Evolutionary conservation across 2,329 filamentous ascomycete genomes (phyloP).

Genomic region (Clarireedia sp.): DNA sequence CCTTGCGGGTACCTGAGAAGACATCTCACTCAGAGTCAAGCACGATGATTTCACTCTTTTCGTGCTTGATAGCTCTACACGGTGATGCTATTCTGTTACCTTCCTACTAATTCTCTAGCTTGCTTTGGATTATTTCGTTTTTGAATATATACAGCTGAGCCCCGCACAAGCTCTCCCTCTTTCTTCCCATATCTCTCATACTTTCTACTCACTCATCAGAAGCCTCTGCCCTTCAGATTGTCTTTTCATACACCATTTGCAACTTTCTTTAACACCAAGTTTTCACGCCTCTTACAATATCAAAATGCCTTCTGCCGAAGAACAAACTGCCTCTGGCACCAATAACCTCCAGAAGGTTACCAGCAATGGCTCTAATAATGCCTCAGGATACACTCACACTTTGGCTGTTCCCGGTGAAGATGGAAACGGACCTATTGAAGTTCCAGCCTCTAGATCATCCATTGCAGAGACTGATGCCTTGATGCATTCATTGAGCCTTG

Average conservation of each 20-base stretch:
- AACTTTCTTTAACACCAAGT: not conserved
- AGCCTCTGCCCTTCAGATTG: not conserved
- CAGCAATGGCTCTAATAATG: conserved; percentile 15
- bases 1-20: too few species aligned
- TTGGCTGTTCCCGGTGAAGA: conserved; percentile 4
- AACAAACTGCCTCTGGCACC: conserved; percentile 15
- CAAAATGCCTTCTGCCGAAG: conserved; percentile 47
- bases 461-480: conserved; percentile 60
- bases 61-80: conserved; percentile 4
- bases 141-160: conserved; percentile 24
- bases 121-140: conserved; percentile 15
- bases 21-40: not conserved
- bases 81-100: conserved; percentile 8
- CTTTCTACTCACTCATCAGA: not conserved
- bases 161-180: not conserved
- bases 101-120: conserved; percentile 23
- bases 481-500: conserved; percentile 67
- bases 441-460: conserved; percentile 60
- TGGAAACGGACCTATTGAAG: conserved; percentile 46
- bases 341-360: conserved; percentile 19
- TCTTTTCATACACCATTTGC: not conserved
- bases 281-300: not conserved
- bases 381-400: conserved; percentile 6
- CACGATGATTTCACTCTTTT: conserved; percentile 1
- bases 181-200: not conserved